Conservation (phyloP, 148 eudicot species). For the Rhododendron williamsianum region DNA sequence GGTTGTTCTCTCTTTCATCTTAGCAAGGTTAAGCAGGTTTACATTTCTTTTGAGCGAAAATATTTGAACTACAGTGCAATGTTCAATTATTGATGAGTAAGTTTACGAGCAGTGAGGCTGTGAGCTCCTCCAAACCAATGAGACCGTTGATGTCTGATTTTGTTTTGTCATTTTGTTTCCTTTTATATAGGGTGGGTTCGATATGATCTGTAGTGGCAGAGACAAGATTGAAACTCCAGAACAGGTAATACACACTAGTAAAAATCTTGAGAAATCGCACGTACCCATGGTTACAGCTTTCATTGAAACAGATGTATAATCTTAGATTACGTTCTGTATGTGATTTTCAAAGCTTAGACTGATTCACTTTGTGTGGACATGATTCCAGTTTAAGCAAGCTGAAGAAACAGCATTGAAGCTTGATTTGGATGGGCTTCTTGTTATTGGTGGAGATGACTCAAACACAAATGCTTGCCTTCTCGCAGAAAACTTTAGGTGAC, state of each 20-base stretch:
- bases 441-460: slow-evolving; percentile 98
- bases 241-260: slow-evolving; percentile 45
- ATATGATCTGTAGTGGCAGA: slow-evolving; percentile 96
- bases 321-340: not conserved
- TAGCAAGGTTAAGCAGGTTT: not conserved
- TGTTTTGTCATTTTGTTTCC: not conserved
- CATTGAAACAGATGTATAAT: not conserved
- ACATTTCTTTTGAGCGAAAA: not conserved
- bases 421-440: slow-evolving; percentile 96
- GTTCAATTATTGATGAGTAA: not conserved
- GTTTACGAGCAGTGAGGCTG: not conserved
- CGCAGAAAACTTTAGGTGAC: slow-evolving; percentile 90
- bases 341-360: slow-evolving; percentile 4
- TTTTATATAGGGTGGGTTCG: slow-evolving; percentile 80
- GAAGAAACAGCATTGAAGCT: slow-evolving; percentile 82
- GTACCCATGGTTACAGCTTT: not conserved
- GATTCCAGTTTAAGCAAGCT: slow-evolving; percentile 91
- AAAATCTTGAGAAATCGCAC: not conserved
- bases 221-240: slow-evolving; percentile 99
- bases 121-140: not conserved
- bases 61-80: not conserved
- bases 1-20: not conserved
- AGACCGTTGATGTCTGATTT: not conserved
- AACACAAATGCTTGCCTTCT: slow-evolving; percentile 98
- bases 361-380: slow-evolving; percentile 7